A percentile compares a stretch with the other conserved stretches of the same genome.
Evolutionary conservation across 2,329 filamentous ascomycete species (phyloP).

Genomic region (Alternaria tenuissima): DNA sequence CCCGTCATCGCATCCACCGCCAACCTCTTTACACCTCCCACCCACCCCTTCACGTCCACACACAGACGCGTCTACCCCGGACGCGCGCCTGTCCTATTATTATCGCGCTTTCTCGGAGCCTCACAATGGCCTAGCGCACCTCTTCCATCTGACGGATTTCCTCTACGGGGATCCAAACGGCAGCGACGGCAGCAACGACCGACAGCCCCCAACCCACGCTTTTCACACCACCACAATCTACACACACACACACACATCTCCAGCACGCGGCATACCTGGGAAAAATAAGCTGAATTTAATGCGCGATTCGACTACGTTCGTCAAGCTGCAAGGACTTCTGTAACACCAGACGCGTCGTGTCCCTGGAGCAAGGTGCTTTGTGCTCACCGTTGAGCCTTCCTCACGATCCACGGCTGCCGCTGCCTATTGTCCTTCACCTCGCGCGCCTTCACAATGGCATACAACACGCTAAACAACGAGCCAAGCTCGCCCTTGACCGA

Average conservation of each 20-base stretch:
- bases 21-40: slow-evolving; percentile 43
- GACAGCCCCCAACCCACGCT: slow-evolving; percentile 13
- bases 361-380: slow-evolving; percentile 17
- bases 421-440: slow-evolving; percentile 19
- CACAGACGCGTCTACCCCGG: slow-evolving; percentile 33
- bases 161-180: slow-evolving; percentile 19
- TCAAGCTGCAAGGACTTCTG: slow-evolving; percentile 2
- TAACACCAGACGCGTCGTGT: slow-evolving; percentile 16
- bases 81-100: slow-evolving; percentile 28
- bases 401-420: slow-evolving; percentile 20
- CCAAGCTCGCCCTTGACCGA: slow-evolving; percentile 54
- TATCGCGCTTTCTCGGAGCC: slow-evolving; percentile 22
- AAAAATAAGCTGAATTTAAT: not conserved
- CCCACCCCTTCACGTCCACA: slow-evolving; percentile 18
- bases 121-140: slow-evolving; percentile 37
- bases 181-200: slow-evolving; percentile 32
- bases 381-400: slow-evolving; percentile 18
- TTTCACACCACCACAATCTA: not conserved
- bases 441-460: slow-evolving; percentile 40
- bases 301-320: not conserved
- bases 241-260: not conserved
- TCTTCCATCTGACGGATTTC: slow-evolving; percentile 22
- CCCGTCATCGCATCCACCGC: slow-evolving; percentile 31
- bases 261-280: slow-evolving; percentile 6
- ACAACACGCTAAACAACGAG: slow-evolving; percentile 23